A percentile compares a stretch with the other conserved stretches of the same genome.
phyloP scores from a whole-genome alignment of 805 yeast genomes.

The Wickerhamiella cacticola region DNA sequence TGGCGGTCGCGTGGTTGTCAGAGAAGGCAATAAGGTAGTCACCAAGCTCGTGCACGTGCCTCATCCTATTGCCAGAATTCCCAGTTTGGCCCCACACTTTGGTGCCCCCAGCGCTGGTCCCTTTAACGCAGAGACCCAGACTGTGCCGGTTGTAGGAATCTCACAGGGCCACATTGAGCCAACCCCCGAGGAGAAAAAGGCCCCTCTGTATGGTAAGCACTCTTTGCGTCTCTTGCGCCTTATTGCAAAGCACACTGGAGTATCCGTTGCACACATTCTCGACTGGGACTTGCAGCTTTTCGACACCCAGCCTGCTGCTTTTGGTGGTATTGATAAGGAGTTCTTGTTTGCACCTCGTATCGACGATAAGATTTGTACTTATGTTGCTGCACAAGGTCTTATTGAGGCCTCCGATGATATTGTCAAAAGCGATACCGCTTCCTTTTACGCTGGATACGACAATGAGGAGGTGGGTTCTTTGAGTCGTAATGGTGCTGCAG shows the following conservation, averaged over 20 bases:
- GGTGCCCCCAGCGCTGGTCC: constrained; percentile 60
- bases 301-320: constrained; percentile 66
- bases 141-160: constrained; percentile 64
- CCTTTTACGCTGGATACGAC: constrained; percentile 57
- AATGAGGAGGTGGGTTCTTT: constrained; percentile 78
- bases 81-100: constrained; percentile 79
- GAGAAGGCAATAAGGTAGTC: constrained; percentile 28
- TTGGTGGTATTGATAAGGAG: constrained; percentile 69
- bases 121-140: constrained; percentile 66
- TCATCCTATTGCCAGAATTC: constrained; percentile 55
- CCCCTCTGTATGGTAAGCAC: constrained; percentile 63
- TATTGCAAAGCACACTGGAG: constrained; percentile 48
- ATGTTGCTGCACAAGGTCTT: constrained; percentile 52
- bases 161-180: constrained; percentile 26
- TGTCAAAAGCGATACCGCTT: constrained; percentile 27
- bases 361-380: constrained; percentile 77
- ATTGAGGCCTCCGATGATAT: constrained; percentile 35
- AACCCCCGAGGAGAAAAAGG: constrained; percentile 49
- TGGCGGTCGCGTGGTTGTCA: constrained; percentile 63
- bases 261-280: constrained; percentile 47
- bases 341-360: constrained; percentile 72
- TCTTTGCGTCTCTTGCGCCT: constrained; percentile 55
- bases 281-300: constrained; percentile 68
- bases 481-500: constrained; percentile 71
- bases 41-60: constrained; percentile 32